These are phyloP conservation scores for Trichomonascaceae sp. DNA, from an alignment of 1,139 yeast species.

Conservation along the genomic window DNA sequence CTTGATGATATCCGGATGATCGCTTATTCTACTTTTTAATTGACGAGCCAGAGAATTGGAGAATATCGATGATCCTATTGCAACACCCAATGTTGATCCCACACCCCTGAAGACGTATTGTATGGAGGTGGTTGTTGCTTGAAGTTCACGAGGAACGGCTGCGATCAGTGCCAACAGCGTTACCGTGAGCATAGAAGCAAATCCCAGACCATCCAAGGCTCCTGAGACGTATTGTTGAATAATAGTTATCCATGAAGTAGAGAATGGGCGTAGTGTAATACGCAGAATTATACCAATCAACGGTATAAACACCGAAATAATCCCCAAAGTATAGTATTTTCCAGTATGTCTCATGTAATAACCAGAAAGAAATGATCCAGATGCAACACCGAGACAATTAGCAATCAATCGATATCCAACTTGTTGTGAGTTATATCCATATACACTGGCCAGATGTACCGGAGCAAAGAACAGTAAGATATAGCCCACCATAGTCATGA, in stretches of 20 bases:
- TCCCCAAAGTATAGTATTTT: conserved; percentile 48
- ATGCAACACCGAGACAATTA: conserved; percentile 61
- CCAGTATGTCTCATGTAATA: conserved; percentile 65
- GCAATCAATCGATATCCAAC: conserved; percentile 60
- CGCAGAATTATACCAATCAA: conserved; percentile 39
- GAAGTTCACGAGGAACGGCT: conserved; percentile 52
- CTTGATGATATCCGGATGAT: conserved; percentile 37
- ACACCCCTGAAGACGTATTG: conserved; percentile 71
- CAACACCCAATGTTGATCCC: conserved; percentile 67
- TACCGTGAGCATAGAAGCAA: conserved; percentile 57
- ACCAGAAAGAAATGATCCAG: conserved; percentile 68
- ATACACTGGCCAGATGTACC: conserved; percentile 53
- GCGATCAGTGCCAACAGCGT: conserved; percentile 64
- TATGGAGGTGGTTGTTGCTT: conserved; percentile 69
- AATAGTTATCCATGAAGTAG: conserved; percentile 13
- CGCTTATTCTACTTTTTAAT: conserved; percentile 35
- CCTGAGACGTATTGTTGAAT: conserved; percentile 48
- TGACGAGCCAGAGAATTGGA: conserved; percentile 36
- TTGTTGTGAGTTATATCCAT: conserved; percentile 48
- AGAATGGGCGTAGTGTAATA: conserved; percentile 1
- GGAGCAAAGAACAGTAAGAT: conserved; percentile 59
- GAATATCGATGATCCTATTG: conserved; percentile 62
- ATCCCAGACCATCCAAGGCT: conserved; percentile 48
- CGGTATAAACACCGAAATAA: conserved; percentile 41
- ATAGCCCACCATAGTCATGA: conserved; percentile 51